phyloP scores from a whole-genome alignment of 768 basidiomycete genomes.

The Pleurotus eryngii region DNA sequence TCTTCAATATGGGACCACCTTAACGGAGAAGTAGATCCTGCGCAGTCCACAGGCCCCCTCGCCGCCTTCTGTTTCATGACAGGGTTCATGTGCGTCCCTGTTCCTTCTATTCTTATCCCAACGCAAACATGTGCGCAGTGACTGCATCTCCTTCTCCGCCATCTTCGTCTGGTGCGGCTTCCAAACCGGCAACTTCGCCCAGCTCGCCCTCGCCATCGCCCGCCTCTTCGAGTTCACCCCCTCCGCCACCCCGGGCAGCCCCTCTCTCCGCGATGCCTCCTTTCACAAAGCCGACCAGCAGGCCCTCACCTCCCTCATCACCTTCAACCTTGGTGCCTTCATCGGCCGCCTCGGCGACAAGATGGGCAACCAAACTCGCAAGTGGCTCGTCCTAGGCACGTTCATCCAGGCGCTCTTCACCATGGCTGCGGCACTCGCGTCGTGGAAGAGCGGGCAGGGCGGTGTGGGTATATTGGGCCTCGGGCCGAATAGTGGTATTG shows the following conservation, averaged over 20 bases:
- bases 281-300: slow-evolving; percentile 85
- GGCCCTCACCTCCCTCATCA: slow-evolving; percentile 73
- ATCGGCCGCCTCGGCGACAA: slow-evolving; percentile 82
- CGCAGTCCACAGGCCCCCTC: slow-evolving; percentile 34
- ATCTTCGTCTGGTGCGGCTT: slow-evolving; percentile 85
- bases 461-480: too few species aligned
- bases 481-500: too few species aligned
- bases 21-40: slow-evolving; percentile 31
- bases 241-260: slow-evolving; percentile 28
- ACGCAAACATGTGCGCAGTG: slow-evolving; percentile 33
- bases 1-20: slow-evolving; percentile 7
- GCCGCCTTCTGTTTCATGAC: slow-evolving; percentile 57
- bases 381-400: slow-evolving; percentile 72
- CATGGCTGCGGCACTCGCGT: slow-evolving; percentile 64
- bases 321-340: slow-evolving; percentile 77
- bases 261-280: slow-evolving; percentile 42
- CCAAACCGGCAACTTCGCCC: slow-evolving; percentile 74
- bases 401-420: slow-evolving; percentile 74
- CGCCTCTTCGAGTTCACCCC: slow-evolving; percentile 63
- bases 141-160: slow-evolving; percentile 72
- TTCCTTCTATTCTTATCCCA: background rate
- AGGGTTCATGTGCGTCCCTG: slow-evolving; percentile 44
- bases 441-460: slow-evolving; percentile 66
- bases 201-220: slow-evolving; percentile 79
- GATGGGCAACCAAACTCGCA: slow-evolving; percentile 67